These are phyloP conservation scores for Paspalum vaginatum DNA, from an alignment of 176 grass and related monocot genomes.

Conservation along the genomic window DNA sequence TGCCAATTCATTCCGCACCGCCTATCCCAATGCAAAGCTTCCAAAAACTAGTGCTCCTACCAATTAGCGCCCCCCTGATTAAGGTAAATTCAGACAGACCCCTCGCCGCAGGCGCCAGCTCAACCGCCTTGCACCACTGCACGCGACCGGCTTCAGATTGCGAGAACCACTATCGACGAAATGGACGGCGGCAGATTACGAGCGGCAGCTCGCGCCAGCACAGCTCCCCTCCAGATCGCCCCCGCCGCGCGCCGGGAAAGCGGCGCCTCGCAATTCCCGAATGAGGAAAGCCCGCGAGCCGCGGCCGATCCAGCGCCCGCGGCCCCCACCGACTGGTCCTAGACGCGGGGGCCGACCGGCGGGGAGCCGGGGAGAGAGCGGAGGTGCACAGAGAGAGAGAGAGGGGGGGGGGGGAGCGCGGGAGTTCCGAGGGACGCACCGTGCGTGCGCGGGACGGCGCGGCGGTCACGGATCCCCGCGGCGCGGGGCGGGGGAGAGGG, in stretches of 20 bases:
- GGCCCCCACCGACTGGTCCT: not conserved
- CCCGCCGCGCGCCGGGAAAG: not conserved
- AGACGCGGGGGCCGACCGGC: not conserved
- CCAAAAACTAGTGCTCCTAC: not conserved
- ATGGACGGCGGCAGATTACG: not conserved
- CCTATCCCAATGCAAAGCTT: not conserved
- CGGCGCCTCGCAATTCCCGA: too few species aligned
- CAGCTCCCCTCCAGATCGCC: slow-evolving; percentile 16
- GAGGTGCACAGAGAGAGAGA: too few species aligned
- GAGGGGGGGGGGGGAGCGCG: not conserved
- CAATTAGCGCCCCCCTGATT: too few species aligned
- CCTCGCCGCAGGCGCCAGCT: not conserved
- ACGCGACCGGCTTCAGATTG: not conserved
- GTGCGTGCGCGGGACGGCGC: slow-evolving; percentile 23
- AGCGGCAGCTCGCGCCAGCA: not conserved
- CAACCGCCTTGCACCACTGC: not conserved
- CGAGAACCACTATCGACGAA: not conserved
- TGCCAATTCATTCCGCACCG: not conserved
- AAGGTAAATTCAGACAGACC: too few species aligned
- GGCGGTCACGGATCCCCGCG: not conserved
- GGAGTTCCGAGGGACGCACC: slow-evolving; percentile 34
- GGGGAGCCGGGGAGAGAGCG: too few species aligned
- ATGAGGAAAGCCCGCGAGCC: slow-evolving; percentile 13
- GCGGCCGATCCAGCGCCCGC: not conserved
- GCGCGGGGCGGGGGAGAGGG: not conserved